Evolutionary conservation across 2,329 filamentous ascomycete genomes (phyloP).

Genomic region (Exophiala aquamarina): DNA sequence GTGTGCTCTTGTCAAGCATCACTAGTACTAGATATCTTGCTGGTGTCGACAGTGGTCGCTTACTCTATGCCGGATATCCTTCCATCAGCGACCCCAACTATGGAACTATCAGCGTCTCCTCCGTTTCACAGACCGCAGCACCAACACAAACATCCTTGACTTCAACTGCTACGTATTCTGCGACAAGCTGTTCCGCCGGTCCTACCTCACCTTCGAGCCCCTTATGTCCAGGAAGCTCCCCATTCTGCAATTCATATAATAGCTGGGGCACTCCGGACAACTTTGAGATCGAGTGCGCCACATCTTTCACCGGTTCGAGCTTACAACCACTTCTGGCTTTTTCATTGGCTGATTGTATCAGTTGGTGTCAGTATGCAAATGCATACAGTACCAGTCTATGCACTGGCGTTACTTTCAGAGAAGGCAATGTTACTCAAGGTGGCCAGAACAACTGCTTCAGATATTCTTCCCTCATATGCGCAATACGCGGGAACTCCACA

Average conservation of each 20-base stretch:
- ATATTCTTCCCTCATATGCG: conserved; percentile 14
- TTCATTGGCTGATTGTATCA: conserved; percentile 17
- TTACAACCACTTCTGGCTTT: conserved; percentile 13
- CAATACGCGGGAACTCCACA: conserved; percentile 12
- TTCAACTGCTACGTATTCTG: conserved; percentile 1
- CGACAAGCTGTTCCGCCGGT: conserved; percentile 8
- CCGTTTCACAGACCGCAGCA: not conserved
- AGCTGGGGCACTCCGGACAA: conserved; percentile 12
- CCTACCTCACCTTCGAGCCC: conserved; percentile 4
- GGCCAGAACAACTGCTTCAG: conserved; percentile 19
- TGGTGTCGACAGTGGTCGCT: conserved; percentile 11
- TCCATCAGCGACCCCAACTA: conserved; percentile 14
- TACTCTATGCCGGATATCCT: conserved; percentile 22
- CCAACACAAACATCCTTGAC: conserved; percentile 6
- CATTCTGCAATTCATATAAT: conserved; percentile 17
- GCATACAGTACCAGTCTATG: conserved; percentile 8
- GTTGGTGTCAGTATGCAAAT: conserved; percentile 19
- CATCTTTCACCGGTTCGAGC: conserved; percentile 9
- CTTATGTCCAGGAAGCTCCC: conserved; percentile 13
- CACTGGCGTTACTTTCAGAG: conserved; percentile 17
- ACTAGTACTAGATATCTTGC: conserved; percentile 9
- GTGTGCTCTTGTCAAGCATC: conserved; percentile 14
- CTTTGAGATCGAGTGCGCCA: conserved; percentile 22
- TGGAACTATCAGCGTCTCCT: conserved; percentile 1
- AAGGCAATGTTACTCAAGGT: conserved; percentile 5